A percentile compares a stretch with the other conserved stretches of the same genome.
These are phyloP conservation scores for Pseudopyricularia cyperi DNA, from an alignment of 2,329 filamentous ascomycete genomes.

Conservation along the genomic window DNA sequence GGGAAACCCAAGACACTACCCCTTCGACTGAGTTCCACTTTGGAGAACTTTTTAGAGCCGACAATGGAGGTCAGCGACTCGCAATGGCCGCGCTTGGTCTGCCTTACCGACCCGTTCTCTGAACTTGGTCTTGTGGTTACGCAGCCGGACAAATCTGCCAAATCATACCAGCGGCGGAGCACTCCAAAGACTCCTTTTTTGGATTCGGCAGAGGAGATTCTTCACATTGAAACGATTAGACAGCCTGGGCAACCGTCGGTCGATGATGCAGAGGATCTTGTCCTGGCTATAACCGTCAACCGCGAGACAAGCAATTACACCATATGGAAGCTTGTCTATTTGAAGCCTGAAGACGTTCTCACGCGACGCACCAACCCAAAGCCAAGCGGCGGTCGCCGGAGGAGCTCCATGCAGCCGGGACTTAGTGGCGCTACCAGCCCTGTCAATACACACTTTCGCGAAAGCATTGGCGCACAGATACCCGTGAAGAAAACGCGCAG, in stretches of 20 bases:
- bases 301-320: conserved; percentile 64
- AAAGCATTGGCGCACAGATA: conserved; percentile 57
- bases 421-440: conserved; percentile 71
- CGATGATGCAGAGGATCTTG: conserved; percentile 34
- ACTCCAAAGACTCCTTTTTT: conserved; percentile 42
- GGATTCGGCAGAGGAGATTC: conserved; percentile 65
- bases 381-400: conserved; percentile 34
- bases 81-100: conserved; percentile 65
- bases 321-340: conserved; percentile 72
- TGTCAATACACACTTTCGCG: conserved; percentile 54
- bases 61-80: conserved; percentile 38
- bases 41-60: conserved; percentile 46
- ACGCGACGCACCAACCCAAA: conserved; percentile 31
- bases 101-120: conserved; percentile 71
- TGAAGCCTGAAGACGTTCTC: conserved; percentile 51
- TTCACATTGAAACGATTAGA: conserved; percentile 62
- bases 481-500: conserved; percentile 40
- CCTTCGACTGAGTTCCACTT: conserved; percentile 35
- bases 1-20: conserved; percentile 41
- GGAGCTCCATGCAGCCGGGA: conserved; percentile 53
- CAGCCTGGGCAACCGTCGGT: conserved; percentile 31
- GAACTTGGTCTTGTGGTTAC: conserved; percentile 76
- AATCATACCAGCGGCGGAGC: conserved; percentile 23
- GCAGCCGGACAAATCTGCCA: conserved; percentile 27
- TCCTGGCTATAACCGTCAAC: conserved; percentile 73